Percentiles rank a stretch among this genome's conserved stretches.
Conservation (phyloP, 345 rosid genomes). For the Rhizophora mangle region DNA sequence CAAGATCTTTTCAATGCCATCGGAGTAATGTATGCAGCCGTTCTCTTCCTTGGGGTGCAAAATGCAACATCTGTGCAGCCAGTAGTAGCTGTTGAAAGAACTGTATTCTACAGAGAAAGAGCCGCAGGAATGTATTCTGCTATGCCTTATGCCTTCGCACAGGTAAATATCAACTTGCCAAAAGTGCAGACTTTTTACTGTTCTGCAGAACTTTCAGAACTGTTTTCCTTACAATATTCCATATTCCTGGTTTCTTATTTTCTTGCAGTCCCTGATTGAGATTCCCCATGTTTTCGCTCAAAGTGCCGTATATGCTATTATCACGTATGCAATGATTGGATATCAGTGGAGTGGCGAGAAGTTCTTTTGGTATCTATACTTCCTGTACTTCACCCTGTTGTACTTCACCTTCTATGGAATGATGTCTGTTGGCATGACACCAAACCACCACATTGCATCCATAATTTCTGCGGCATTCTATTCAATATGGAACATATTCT, state of each 20-base stretch:
- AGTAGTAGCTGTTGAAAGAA: constrained; percentile 12
- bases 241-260: too few relatives aligned
- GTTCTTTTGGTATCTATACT: constrained; percentile 11
- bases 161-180: constrained; percentile 1
- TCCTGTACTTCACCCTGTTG: constrained; percentile 4
- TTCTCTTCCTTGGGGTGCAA: constrained; percentile 10
- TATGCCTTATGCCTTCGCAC: constrained; percentile 13
- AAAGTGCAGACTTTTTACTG: not conserved
- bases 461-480: not conserved
- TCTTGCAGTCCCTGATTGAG: constrained; percentile 7
- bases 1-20: constrained; percentile 15
- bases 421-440: constrained; percentile 9
- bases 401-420: constrained; percentile 13
- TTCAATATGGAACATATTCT: constrained; percentile 1
- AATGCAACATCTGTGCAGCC: constrained; percentile 11
- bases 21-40: not conserved
- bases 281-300: constrained; percentile 7
- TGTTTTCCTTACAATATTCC: not conserved
- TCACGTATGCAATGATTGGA: constrained; percentile 7
- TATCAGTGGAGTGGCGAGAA: constrained; percentile 3
- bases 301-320: not conserved
- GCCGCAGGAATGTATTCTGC: constrained; percentile 16
- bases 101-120: constrained; percentile 11
- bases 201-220: not conserved
- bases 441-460: constrained; percentile 11